Percentiles rank a stretch among this genome's conserved stretches.
Conservation (phyloP, 2,329 filamentous ascomycete genomes). For the Biscogniauxia mediterranea region DNA sequence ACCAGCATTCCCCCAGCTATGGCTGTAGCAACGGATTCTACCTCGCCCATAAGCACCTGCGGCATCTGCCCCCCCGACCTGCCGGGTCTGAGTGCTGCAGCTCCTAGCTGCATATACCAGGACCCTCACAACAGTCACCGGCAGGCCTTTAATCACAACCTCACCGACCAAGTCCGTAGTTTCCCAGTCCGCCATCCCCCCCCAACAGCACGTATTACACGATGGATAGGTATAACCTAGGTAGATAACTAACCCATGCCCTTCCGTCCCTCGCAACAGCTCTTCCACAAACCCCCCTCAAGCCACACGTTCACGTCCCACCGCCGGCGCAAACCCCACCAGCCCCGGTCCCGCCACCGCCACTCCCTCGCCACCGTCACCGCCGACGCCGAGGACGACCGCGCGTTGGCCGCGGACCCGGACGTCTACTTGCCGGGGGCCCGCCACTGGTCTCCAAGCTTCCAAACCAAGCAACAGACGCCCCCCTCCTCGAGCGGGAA, state of each 20-base stretch:
- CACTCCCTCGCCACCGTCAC: constrained; percentile 7
- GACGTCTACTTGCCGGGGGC: constrained; percentile 22
- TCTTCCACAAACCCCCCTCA: constrained; percentile 7
- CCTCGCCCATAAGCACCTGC: constrained; percentile 3
- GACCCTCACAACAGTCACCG: neutral
- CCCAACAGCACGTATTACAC: neutral
- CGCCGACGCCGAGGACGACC: constrained; percentile 10
- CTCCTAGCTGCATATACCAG: neutral
- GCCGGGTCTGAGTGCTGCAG: neutral
- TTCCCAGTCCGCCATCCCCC: neutral
- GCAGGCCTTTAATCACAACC: constrained; percentile 4
- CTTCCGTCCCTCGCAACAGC: neutral
- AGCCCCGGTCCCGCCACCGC: constrained; percentile 1
- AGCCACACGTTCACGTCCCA: neutral
- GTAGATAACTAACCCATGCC: neutral
- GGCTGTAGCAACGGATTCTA: constrained; percentile 1
- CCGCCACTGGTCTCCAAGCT: neutral
- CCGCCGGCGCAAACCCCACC: constrained; percentile 11
- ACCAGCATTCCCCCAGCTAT: constrained; percentile 1
- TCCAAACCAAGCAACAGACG: neutral
- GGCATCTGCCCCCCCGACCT: neutral
- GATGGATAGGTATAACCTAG: too few species aligned
- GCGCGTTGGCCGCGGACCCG: constrained; percentile 16
- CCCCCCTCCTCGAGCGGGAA: constrained; percentile 28
- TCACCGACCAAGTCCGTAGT: neutral